These are phyloP conservation scores for Boeremia exigua DNA, from an alignment of 2,329 filamentous ascomycete species.

Conservation along the genomic window DNA sequence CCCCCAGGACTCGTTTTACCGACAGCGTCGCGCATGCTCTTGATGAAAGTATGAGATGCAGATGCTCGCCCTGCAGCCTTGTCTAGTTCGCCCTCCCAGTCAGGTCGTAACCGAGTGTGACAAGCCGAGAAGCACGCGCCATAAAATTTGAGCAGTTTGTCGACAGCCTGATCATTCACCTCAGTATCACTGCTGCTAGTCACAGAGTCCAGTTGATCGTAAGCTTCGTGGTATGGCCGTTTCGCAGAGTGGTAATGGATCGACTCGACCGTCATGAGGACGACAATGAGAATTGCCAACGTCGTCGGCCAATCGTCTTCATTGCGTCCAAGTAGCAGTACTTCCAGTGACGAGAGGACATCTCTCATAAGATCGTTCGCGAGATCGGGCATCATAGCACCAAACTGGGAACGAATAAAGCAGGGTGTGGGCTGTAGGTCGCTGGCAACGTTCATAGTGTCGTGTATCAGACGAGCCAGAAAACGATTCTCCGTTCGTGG, in stretches of 20 bases:
- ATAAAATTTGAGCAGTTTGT: slow-evolving; percentile 42
- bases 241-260: slow-evolving; percentile 49
- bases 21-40: slow-evolving; percentile 35
- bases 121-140: slow-evolving; percentile 42
- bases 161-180: slow-evolving; percentile 36
- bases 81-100: slow-evolving; percentile 37
- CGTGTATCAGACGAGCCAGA: slow-evolving; percentile 26
- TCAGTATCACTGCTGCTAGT: slow-evolving; percentile 6
- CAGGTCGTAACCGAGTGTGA: slow-evolving; percentile 37
- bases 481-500: slow-evolving; percentile 20
- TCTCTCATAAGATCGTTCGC: slow-evolving; percentile 41
- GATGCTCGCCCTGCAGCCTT: not conserved
- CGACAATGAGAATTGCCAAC: slow-evolving; percentile 39
- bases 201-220: not conserved
- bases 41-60: slow-evolving; percentile 37
- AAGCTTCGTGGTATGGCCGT: slow-evolving; percentile 39
- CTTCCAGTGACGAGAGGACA: slow-evolving; percentile 41
- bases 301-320: slow-evolving; percentile 42
- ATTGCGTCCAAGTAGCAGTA: slow-evolving; percentile 37
- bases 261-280: slow-evolving; percentile 49
- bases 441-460: slow-evolving; percentile 24
- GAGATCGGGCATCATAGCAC: slow-evolving; percentile 42
- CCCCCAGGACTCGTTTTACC: slow-evolving; percentile 21
- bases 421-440: slow-evolving; percentile 41
- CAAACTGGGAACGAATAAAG: slow-evolving; percentile 49